phyloP scores from a whole-genome alignment of 129 eudicot species.

The Heracleum sosnowskyi region DNA sequence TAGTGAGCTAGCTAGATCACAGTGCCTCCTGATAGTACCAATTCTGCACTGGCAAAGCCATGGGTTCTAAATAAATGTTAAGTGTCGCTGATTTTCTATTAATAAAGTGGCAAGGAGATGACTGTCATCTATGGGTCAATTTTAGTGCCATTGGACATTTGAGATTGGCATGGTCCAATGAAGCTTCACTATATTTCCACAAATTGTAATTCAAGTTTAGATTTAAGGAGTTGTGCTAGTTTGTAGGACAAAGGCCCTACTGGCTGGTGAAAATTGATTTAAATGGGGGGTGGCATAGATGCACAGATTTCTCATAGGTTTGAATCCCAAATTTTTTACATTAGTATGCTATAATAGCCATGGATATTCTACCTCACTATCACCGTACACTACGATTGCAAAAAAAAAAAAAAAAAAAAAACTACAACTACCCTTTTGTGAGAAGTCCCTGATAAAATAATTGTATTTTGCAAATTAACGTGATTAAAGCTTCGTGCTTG shows the following conservation, averaged over 20 bases:
- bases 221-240: not conserved
- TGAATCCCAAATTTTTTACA: not conserved
- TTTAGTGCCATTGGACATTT: not conserved
- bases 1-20: not conserved
- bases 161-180: not conserved
- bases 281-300: not conserved
- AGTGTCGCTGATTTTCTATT: not conserved
- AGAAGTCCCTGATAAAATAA: not conserved
- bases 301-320: not conserved
- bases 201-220: not conserved
- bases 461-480: not conserved
- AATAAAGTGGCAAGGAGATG: not conserved
- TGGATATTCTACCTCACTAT: not conserved
- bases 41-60: not conserved
- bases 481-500: not conserved
- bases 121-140: not conserved
- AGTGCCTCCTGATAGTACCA: not conserved
- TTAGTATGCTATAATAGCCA: not conserved
- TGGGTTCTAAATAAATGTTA: not conserved
- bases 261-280: not conserved
- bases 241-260: not conserved
- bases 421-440: not conserved
- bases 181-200: not conserved
- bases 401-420: too few relatives aligned
- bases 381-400: not conserved